Conservation (phyloP, 169 alveolate genomes). For the Plasmodium gallinaceum region DNA sequence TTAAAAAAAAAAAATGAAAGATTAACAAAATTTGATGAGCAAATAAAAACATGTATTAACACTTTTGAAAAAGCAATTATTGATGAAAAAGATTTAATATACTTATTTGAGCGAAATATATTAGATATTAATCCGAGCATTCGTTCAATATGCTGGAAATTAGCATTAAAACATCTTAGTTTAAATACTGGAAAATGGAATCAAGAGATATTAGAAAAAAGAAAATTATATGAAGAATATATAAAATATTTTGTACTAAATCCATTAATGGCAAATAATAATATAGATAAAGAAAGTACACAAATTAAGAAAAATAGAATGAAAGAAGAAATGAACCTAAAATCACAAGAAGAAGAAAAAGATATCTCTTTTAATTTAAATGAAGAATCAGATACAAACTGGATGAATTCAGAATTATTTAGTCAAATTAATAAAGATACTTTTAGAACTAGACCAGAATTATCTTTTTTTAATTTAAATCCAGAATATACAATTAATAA, state of each 20-base stretch:
- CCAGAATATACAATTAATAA: slow-evolving; percentile 75
- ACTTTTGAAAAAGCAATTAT: slow-evolving; percentile 62
- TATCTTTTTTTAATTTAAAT: slow-evolving; percentile 70
- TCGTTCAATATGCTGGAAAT: slow-evolving; percentile 77
- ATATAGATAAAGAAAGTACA: not conserved
- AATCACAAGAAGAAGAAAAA: slow-evolving; percentile 8
- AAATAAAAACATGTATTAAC: slow-evolving; percentile 67
- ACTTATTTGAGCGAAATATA: slow-evolving; percentile 64
- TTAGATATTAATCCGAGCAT: slow-evolving; percentile 71
- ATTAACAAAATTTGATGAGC: slow-evolving; percentile 66
- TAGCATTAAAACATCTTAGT: slow-evolving; percentile 72
- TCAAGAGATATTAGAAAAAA: slow-evolving; percentile 53
- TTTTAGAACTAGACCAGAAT: slow-evolving; percentile 75
- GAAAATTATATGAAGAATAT: slow-evolving; percentile 71
- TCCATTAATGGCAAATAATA: slow-evolving; percentile 8
- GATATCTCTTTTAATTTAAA: slow-evolving; percentile 8
- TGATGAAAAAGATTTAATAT: slow-evolving; percentile 58
- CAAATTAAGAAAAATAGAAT: not conserved
- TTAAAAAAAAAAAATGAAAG: slow-evolving; percentile 68
- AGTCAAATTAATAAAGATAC: slow-evolving; percentile 78
- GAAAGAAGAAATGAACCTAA: not conserved
- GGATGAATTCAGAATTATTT: slow-evolving; percentile 65
- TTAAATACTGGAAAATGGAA: slow-evolving; percentile 69
- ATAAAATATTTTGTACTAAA: slow-evolving; percentile 54
- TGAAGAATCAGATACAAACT: slow-evolving; percentile 34